Base-by-base conservation (phyloP, 805 yeast genomes). In the Kregervanrija pseudodelftensis region DNA sequence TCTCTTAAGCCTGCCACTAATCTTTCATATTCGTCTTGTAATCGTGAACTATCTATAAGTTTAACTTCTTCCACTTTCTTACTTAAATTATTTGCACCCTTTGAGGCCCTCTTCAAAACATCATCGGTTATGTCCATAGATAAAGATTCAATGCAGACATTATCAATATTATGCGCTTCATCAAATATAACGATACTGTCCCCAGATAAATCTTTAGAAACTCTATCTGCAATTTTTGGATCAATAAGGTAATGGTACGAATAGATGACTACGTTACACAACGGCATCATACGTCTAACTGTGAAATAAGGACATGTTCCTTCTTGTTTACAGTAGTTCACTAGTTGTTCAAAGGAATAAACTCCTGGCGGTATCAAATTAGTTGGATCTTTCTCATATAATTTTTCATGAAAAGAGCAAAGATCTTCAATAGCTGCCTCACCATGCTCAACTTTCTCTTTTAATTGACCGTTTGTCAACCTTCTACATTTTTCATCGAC, bases 111-210 rank as follows among this genome's bases (percentile, higher is more conserved):
- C 56, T 89, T 82, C 49, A 93, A 66, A 8, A 88, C 79, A 53
- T 91, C 97, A 54, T 89, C 95, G 0, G 97, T 93, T 51, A 93
- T 68, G 60, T 93, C 98, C 40, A 93, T 73, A 5, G 96, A 87
- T 36, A 93, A 65, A 0, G 98, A 86, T 64, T 93, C 99, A 46
- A 93, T 93, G 69, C 99, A 93, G 46, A 93, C 99, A 71, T 93
- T 93, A 72, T 93, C 99, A 45, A 93, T 93, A 66, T 93, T 93
- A 64, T 93, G 99, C 40, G 99, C 99, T 68, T 93, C 99, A 67
- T 93, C 99, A 60, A 93, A 93, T 35, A 93, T 95, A 49, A 93
- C 85, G 48, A 93, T 93, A 44, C 95, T 77, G 58, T 93, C 98
- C 53, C 89, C 87, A 14, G 95, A 85, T 41, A 93, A 74, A 59